Evolutionary conservation across 2,329 filamentous ascomycete species (phyloP).

Genomic region (Chrysoporthe cubensis): DNA sequence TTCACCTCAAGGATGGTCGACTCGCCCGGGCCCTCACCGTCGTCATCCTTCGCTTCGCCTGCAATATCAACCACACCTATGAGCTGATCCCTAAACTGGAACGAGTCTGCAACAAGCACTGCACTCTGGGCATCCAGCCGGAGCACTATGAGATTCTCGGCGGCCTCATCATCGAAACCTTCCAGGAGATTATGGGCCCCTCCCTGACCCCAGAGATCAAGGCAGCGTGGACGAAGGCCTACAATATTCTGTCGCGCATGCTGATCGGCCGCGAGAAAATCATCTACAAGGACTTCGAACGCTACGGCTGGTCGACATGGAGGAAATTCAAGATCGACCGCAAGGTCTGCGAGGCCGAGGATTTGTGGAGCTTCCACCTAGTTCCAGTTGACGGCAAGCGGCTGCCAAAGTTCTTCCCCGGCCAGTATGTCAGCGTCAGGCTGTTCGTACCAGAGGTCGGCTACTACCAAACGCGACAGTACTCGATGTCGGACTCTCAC

Average conservation of each 20-base stretch:
- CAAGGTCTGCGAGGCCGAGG: conserved; percentile 65
- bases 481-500: conserved; percentile 69
- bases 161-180: conserved; percentile 65
- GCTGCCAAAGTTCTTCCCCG: conserved; percentile 66
- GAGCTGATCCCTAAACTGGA: conserved; percentile 53
- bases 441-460: conserved; percentile 57
- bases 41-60: conserved; percentile 68
- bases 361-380: conserved; percentile 70
- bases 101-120: conserved; percentile 68
- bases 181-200: conserved; percentile 64
- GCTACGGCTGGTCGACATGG: conserved; percentile 63
- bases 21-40: conserved; percentile 61
- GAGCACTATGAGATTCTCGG: conserved; percentile 71
- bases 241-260: conserved; percentile 69
- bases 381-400: conserved; percentile 60
- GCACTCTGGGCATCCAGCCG: conserved; percentile 64
- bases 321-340: conserved; percentile 64
- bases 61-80: conserved; percentile 63
- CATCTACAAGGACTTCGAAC: conserved; percentile 58
- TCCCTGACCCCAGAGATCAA: conserved; percentile 64
- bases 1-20: conserved; percentile 62
- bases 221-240: conserved; percentile 69
- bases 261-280: conserved; percentile 65
- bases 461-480: conserved; percentile 66
- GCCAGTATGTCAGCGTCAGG: conserved; percentile 69